phyloP scores from a whole-genome alignment of 2,329 filamentous ascomycete genomes.

The Pestalotiopsis sp. region DNA sequence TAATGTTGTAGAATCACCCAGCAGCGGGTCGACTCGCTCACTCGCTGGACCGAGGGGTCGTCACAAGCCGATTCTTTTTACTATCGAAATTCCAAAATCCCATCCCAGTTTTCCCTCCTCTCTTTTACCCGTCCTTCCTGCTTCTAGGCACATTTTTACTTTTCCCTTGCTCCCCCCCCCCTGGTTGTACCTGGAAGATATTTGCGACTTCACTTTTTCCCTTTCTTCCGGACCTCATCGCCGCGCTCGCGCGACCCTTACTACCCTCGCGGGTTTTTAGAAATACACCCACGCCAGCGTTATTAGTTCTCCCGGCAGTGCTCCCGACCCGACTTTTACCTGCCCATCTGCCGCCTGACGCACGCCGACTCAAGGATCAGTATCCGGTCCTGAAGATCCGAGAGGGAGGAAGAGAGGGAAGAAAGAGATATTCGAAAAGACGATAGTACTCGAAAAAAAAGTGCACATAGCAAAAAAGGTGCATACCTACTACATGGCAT shows the following conservation, averaged over 20 bases:
- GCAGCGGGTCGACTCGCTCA: neutral
- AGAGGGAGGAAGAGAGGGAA: no score
- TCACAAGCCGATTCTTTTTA: conserved; percentile 12
- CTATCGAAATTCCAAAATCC: conserved; percentile 15
- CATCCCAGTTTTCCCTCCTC: conserved; percentile 12
- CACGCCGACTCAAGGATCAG: no score
- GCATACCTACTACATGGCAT: neutral
- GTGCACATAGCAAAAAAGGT: neutral
- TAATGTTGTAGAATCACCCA: neutral
- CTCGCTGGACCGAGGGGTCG: neutral
- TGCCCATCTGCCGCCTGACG: neutral
- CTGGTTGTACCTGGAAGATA: conserved; percentile 8
- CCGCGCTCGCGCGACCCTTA: neutral
- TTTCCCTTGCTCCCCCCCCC: neutral
- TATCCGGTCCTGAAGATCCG: no score
- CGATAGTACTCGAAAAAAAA: neutral
- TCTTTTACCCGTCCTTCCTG: neutral
- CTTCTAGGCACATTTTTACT: neutral
- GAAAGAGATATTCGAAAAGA: neutral
- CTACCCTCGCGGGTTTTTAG: neutral
- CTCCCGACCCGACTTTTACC: neutral
- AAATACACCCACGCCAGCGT: neutral
- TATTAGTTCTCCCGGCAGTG: neutral
- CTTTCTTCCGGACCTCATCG: neutral
- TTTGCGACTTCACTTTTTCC: neutral